Evolutionary conservation across 306 rosid species (phyloP), one percentile per base, ranked within the genome.

Genomic region (Acmispon strigosus): DNA sequence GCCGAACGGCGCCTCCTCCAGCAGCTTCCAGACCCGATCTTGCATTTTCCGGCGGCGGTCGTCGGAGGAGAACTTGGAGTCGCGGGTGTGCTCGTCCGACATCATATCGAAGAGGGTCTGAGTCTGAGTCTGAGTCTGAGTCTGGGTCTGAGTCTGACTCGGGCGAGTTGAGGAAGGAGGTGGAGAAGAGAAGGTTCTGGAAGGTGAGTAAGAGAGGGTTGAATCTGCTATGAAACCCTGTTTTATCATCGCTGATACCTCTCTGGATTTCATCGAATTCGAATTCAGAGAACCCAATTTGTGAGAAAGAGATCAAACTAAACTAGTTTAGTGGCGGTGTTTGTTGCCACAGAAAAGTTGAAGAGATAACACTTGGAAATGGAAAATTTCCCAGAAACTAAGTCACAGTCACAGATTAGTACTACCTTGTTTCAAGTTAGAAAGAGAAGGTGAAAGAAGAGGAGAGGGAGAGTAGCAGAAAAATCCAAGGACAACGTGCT

Each of bases 91-190:
- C 49, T 89, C 82, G 10, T 76, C 84, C 1, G 94, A 81, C 88
- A 92, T 92, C 94, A 92, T 87, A 12, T 92, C 94, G 83, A 82
- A 84, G 56, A 92, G 96, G 2, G 95, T 83, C 27, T 89, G 98
- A 18, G 82, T 69, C 22, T 74, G 78, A 8, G 74, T 3, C n/a
- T 44, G 24, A 22, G 44, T 3, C 0, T 16, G 15, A 4, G 52
- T 36, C 4, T 13, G 73, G 2, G 62, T 0, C 0, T 24, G 65
- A 50, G 51, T 37, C 10, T 13, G 74, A 53, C 41, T n/a, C 29
- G 75, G 11, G 82, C 80, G 74, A 52, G 82, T 29, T 82, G 87
- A n/a, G 82, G 82, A 6, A 39, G 11, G 80, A 67, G 8, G 77
- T 17, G 56, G 90, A 1, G 78, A 53, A 42, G 83, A 54, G 69